Percentiles rank a stretch among this genome's conserved stretches.
Evolutionary conservation across 2,329 filamentous ascomycete species (phyloP).

Genomic region (Aureobasidium vineae): DNA sequence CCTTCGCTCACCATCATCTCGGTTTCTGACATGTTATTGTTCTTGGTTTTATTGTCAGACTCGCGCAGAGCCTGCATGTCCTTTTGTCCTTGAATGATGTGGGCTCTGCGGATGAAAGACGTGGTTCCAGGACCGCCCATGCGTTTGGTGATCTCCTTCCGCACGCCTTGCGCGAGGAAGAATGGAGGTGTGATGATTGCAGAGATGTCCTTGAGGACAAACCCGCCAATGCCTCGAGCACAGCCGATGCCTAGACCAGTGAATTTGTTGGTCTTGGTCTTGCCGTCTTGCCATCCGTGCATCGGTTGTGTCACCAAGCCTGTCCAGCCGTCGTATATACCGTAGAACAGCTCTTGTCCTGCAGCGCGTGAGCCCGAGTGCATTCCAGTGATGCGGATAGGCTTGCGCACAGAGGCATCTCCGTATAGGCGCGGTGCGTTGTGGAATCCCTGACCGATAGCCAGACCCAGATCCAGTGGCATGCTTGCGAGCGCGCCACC

Average conservation of each 20-base stretch:
- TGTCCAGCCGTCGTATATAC: conserved; percentile 77
- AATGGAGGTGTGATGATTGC: conserved; percentile 65
- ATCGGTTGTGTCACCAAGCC: conserved; percentile 77
- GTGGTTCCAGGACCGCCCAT: conserved; percentile 34
- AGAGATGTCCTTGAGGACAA: conserved; percentile 78
- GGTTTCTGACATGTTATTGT: conserved; percentile 29
- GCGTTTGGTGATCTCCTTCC: conserved; percentile 69
- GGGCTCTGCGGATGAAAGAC: conserved; percentile 34
- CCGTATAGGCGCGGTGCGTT: conserved; percentile 84
- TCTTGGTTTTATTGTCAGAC: conserved; percentile 27
- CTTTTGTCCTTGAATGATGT: conserved; percentile 37
- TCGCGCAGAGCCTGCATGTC: conserved; percentile 33
- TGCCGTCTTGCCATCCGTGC: conserved; percentile 60
- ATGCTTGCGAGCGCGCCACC: conserved; percentile 72
- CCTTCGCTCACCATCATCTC: conserved; percentile 33
- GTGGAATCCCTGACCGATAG: conserved; percentile 80
- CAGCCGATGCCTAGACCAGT: conserved; percentile 55
- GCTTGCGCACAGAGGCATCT: conserved; percentile 75
- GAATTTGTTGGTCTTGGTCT: conserved; percentile 34
- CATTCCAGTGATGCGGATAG: conserved; percentile 74
- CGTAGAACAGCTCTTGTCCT: conserved; percentile 59
- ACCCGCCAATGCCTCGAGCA: conserved; percentile 77
- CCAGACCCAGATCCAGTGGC: conserved; percentile 81
- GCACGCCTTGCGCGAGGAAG: conserved; percentile 78
- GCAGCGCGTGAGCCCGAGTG: conserved; percentile 74